These are phyloP conservation scores for Zymoseptoria pseudotritici DNA, from an alignment of 2,329 filamentous ascomycete species.

Conservation along the genomic window DNA sequence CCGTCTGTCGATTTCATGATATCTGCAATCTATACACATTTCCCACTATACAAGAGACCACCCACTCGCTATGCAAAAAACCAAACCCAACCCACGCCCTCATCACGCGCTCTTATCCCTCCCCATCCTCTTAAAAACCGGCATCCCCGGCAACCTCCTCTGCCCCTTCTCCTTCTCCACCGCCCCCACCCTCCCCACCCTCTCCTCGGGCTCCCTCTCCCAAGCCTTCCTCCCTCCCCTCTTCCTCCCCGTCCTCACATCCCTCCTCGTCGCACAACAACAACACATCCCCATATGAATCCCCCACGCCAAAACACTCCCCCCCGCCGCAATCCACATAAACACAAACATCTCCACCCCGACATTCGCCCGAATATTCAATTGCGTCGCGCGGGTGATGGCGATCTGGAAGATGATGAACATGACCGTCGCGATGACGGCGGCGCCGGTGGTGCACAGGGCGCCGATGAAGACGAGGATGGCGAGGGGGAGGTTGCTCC, in stretches of 20 bases:
- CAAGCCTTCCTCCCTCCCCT: constrained; percentile 28
- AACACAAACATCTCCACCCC: constrained; percentile 73
- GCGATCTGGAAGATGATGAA: constrained; percentile 74
- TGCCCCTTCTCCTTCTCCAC: constrained; percentile 4
- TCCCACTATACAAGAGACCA: neutral
- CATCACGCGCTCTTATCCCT: neutral
- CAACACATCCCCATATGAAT: constrained; percentile 72
- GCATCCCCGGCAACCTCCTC: constrained; percentile 1
- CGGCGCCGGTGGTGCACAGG: constrained; percentile 60
- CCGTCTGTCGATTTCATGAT: too few species aligned
- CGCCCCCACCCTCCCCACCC: constrained; percentile 2
- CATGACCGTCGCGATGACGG: constrained; percentile 74
- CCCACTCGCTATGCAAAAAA: neutral
- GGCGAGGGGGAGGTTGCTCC: constrained; percentile 58
- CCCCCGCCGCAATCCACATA: constrained; percentile 74
- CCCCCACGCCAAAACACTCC: constrained; percentile 59
- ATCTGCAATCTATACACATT: neutral
- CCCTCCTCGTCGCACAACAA: constrained; percentile 57
- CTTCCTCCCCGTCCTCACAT: constrained; percentile 45
- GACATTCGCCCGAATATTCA: constrained; percentile 68
- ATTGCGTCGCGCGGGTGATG: constrained; percentile 58
- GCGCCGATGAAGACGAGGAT: constrained; percentile 58
- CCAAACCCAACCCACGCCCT: neutral
- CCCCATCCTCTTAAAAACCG: constrained; percentile 10
- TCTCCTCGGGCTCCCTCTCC: constrained; percentile 9